Evolutionary conservation across 805 yeast species (phyloP).

Genomic region (Pichia sporocuriosa): DNA sequence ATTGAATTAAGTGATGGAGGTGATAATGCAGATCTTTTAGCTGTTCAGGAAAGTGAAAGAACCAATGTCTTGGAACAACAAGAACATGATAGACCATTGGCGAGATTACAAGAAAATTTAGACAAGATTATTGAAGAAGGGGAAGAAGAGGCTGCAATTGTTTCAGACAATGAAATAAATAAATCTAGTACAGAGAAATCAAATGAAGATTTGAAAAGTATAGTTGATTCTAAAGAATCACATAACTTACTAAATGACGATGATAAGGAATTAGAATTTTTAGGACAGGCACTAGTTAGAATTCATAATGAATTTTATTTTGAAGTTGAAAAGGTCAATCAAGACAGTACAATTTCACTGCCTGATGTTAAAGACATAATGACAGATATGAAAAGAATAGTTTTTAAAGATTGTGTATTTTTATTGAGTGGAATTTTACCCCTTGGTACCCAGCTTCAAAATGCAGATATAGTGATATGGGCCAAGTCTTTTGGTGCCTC

Average conservation of each 20-base stretch:
- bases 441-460: slow-evolving; percentile 60
- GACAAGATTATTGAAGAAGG: slow-evolving; percentile 41
- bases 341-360: slow-evolving; percentile 4
- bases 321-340: slow-evolving; percentile 31
- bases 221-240: slow-evolving; percentile 21
- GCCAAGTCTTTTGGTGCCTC: slow-evolving; percentile 85
- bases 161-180: neutral
- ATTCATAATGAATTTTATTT: slow-evolving; percentile 67
- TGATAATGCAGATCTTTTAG: slow-evolving; percentile 40
- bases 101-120: slow-evolving; percentile 69
- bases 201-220: neutral
- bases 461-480: slow-evolving; percentile 89
- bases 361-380: slow-evolving; percentile 69
- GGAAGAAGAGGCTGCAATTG: slow-evolving; percentile 20
- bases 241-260: slow-evolving; percentile 64
- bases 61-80: slow-evolving; percentile 71
- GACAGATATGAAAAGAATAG: slow-evolving; percentile 64
- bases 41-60: slow-evolving; percentile 55
- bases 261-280: slow-evolving; percentile 64
- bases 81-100: slow-evolving; percentile 76
- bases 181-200: neutral
- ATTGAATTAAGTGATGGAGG: slow-evolving; percentile 44
- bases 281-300: slow-evolving; percentile 53
- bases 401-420: slow-evolving; percentile 61
- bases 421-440: slow-evolving; percentile 90